Conservation (phyloP, 139 green algal genomes). For the Gonium pectorale region DNA sequence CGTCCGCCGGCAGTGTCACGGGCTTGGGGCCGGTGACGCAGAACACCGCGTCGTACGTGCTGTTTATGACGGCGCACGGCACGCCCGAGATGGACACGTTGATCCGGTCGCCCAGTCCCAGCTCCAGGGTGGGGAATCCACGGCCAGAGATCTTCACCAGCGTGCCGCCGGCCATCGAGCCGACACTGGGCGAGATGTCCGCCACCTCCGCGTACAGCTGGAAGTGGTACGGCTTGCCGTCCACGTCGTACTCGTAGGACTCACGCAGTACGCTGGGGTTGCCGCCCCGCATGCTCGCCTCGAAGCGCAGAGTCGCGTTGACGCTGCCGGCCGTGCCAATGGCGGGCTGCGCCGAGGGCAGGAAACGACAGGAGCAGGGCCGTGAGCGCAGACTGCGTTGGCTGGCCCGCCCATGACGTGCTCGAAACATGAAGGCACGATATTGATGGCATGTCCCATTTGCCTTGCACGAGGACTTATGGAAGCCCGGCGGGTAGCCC, state of each 20-base stretch:
- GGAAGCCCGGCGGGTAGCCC: too few relatives aligned
- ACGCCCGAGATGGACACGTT: conserved; percentile 3
- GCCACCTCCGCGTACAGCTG: conserved; percentile 52
- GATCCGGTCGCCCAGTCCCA: conserved; percentile 13
- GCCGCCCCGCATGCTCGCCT: conserved; percentile 48
- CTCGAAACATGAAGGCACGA: too few relatives aligned
- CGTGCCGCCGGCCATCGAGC: conserved; percentile 48
- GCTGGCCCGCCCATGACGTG: too few relatives aligned
- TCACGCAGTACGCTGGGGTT: background rate
- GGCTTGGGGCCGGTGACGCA: conserved; percentile 42
- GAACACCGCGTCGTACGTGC: conserved; percentile 29
- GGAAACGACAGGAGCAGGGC: too few relatives aligned
- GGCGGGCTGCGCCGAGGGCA: too few relatives aligned
- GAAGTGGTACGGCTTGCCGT: conserved; percentile 54
- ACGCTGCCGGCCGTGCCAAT: conserved; percentile 39
- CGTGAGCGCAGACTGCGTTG: too few relatives aligned
- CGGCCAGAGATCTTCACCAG: conserved; percentile 35
- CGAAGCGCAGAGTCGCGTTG: conserved; percentile 51
- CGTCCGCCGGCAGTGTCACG: background rate
- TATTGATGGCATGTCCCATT: too few relatives aligned
- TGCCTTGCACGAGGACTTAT: too few relatives aligned
- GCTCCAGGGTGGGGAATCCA: conserved; percentile 43
- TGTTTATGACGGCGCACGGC: conserved; percentile 48
- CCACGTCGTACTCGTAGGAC: conserved; percentile 25
- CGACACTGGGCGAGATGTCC: conserved; percentile 28